A percentile compares a stretch with the other conserved stretches of the same genome.
Evolutionary conservation across 2,329 filamentous ascomycete species (phyloP).

Genomic region (Aspergillus udagawae): DNA sequence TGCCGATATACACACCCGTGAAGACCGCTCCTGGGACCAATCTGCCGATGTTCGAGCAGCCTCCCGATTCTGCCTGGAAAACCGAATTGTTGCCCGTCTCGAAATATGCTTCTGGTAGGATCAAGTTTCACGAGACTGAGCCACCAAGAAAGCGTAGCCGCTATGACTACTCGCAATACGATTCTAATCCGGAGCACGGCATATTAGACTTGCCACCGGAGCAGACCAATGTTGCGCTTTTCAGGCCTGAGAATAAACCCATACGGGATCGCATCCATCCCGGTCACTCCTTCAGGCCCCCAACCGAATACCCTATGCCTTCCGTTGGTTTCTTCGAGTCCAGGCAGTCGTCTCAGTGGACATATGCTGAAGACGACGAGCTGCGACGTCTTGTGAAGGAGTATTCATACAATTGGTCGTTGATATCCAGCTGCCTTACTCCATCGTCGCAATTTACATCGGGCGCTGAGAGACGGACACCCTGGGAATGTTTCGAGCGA

Average conservation of each 20-base stretch:
- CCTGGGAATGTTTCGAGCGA: slow-evolving; percentile 98
- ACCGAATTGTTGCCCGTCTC: slow-evolving; percentile 77
- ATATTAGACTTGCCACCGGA: slow-evolving; percentile 59
- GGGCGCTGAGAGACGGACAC: slow-evolving; percentile 81
- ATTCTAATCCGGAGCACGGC: slow-evolving; percentile 56
- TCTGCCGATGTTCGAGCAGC: slow-evolving; percentile 53
- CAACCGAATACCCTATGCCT: slow-evolving; percentile 88
- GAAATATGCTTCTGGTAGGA: slow-evolving; percentile 78
- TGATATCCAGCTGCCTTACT: slow-evolving; percentile 78
- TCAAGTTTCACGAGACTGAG: slow-evolving; percentile 63
- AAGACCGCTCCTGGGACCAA: slow-evolving; percentile 55
- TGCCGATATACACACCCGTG: slow-evolving; percentile 71
- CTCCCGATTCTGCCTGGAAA: slow-evolving; percentile 69
- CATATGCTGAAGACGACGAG: slow-evolving; percentile 83
- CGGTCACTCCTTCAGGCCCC: slow-evolving; percentile 87
- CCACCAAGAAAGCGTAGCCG: slow-evolving; percentile 73
- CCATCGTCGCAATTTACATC: slow-evolving; percentile 74
- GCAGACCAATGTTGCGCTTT: slow-evolving; percentile 76
- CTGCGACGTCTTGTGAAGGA: slow-evolving; percentile 80
- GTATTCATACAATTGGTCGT: slow-evolving; percentile 95
- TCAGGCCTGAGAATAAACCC: slow-evolving; percentile 81
- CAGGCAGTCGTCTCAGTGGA: slow-evolving; percentile 86
- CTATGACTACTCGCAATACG: slow-evolving; percentile 75
- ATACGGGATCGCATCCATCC: slow-evolving; percentile 87
- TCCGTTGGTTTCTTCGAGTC: slow-evolving; percentile 85